A percentile compares a stretch with the other conserved stretches of the same genome.
Conservation (phyloP, 805 yeast species). For the Teunomyces tritomae region DNA sequence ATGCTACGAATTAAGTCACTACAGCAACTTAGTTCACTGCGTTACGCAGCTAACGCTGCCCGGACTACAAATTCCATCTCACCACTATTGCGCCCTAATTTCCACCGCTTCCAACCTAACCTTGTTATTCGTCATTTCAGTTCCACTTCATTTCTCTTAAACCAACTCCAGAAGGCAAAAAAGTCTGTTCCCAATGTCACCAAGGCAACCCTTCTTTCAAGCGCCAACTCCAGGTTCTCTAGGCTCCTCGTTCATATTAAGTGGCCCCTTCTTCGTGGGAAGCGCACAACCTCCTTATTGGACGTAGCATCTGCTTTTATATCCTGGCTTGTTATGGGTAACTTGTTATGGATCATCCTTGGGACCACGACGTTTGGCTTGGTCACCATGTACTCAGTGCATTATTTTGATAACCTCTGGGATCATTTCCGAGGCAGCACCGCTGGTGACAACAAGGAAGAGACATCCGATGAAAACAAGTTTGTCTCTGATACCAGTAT, state of each 20-base stretch:
- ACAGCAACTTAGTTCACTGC: not conserved
- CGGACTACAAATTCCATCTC: not conserved
- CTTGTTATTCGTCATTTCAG: not conserved
- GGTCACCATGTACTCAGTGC: conserved; percentile 42
- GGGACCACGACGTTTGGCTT: conserved; percentile 60
- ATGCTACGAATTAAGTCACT: not conserved
- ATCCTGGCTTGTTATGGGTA: conserved; percentile 59
- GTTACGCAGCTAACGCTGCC: not conserved
- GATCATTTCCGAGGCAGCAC: conserved; percentile 22
- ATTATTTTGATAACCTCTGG: conserved; percentile 30
- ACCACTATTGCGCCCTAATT: not conserved
- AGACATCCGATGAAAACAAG: not conserved
- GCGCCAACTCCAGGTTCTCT: conserved; percentile 28
- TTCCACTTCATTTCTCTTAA: not conserved
- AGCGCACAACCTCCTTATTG: conserved; percentile 47
- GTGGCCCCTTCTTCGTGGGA: conserved; percentile 49
- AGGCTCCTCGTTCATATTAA: conserved; percentile 38
- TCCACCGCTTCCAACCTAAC: not conserved
- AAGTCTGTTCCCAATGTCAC: conserved; percentile 4
- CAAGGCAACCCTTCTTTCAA: conserved; percentile 24
- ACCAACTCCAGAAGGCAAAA: not conserved
- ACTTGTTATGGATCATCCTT: conserved; percentile 50
- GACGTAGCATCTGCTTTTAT: conserved; percentile 50
- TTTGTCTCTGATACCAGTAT: conserved; percentile 17
- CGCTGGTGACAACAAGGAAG: conserved; percentile 7